Base-by-base conservation (phyloP, 768 basidiomycete species). In the Russula olivacea region DNA sequence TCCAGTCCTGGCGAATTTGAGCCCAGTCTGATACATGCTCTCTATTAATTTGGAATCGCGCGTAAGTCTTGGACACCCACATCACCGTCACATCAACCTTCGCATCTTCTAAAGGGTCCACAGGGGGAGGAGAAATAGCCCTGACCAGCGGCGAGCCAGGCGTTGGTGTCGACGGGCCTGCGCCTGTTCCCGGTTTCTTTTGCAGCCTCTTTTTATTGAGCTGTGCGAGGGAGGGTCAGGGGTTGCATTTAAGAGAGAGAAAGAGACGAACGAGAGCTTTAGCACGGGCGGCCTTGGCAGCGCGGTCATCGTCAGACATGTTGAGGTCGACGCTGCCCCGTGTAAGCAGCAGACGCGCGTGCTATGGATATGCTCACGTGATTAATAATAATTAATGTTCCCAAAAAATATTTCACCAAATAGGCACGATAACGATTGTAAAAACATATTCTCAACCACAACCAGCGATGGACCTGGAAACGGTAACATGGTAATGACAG, bases 181-280 rank as follows among this genome's bases (percentile, higher is more conserved):
- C 68, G 41, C 69, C 60, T 0, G 69, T 53, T 4, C 68, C 60
- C 4, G 69, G n/a, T n/a, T n/a, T n/a, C n/a, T n/a, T n/a, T 69
- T 85, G 86, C 67, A 88, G 85, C 68, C 89, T 88, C 63, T 87
- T 82, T 74, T 89, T 90, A 80, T 91, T 90, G 72, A 92, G 80
- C 89, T 92, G 73, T 36, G 43, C 47, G 55, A 59, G 52, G n/a
- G 56, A 57, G 17, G 40, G 28, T 61, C 34, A 51, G 40, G 45
- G 8, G 25, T 5, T n/a, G 28, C n/a, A n/a, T n/a, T 47, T 49
- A 50, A 17, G 59, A 47, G n/a, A n/a, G 38, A 15, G 21, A 34
- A 41, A 43, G 30, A 25, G 34, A 73, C 81, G 61, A 72, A 92
- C 91, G 83, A 93, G 71, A 54, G 88, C 90, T 73, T 88, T 90